These are phyloP conservation scores for Cercospora janseana DNA, from an alignment of 2,329 filamentous ascomycete genomes.

Conservation along the genomic window DNA sequence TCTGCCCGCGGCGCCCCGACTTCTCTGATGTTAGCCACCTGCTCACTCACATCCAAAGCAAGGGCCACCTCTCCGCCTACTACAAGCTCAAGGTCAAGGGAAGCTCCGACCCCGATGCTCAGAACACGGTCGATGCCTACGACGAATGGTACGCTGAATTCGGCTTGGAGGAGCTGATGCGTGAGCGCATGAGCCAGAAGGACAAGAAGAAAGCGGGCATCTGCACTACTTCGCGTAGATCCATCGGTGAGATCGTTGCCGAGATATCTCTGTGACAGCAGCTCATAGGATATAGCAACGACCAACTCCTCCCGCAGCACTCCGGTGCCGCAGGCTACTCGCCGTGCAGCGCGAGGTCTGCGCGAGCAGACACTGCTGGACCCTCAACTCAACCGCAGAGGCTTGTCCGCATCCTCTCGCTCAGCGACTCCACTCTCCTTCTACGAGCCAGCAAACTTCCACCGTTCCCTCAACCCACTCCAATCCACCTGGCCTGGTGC, in stretches of 20 bases:
- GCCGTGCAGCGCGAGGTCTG: constrained; percentile 22
- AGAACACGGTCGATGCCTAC: constrained; percentile 63
- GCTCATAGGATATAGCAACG: constrained; percentile 7
- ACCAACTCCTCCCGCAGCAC: constrained; percentile 29
- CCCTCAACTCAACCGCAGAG: constrained; percentile 31
- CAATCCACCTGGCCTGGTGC: constrained; percentile 40
- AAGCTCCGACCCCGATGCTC: constrained; percentile 57
- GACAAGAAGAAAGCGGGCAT: constrained; percentile 52
- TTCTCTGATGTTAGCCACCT: constrained; percentile 92
- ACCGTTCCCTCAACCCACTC: constrained; percentile 36
- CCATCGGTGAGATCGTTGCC: constrained; percentile 19
- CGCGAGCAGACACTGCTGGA: constrained; percentile 34
- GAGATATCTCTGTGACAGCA: not conserved
- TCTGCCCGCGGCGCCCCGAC: constrained; percentile 74
- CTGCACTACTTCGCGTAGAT: constrained; percentile 19
- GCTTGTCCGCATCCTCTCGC: constrained; percentile 11
- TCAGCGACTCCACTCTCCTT: constrained; percentile 30
- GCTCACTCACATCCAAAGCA: constrained; percentile 87
- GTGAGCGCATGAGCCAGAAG: constrained; percentile 74
- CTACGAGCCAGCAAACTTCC: constrained; percentile 19
- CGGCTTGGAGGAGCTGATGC: constrained; percentile 69
- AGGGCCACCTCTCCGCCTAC: constrained; percentile 81
- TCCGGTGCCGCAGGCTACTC: constrained; percentile 18
- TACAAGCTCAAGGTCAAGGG: constrained; percentile 77
- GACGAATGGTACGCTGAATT: constrained; percentile 75